These are phyloP conservation scores for Pseudognaphalium luteoalbum DNA, from an alignment of 129 eudicot genomes.

Conservation along the genomic window DNA sequence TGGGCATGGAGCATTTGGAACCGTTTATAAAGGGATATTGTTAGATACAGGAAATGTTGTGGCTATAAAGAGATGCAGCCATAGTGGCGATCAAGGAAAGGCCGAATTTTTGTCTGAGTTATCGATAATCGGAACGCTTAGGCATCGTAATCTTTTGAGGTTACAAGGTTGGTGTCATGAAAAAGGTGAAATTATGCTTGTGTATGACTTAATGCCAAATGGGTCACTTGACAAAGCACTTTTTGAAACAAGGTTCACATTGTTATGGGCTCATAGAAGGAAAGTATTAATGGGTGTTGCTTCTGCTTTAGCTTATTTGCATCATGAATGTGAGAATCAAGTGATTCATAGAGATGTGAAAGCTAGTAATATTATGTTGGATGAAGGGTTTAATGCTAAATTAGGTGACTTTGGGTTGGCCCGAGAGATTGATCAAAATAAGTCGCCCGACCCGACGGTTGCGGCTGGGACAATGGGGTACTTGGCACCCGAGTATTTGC, in stretches of 20 bases:
- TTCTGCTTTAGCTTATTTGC: conserved; percentile 82
- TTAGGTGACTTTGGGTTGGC: conserved; percentile 93
- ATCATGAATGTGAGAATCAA: conserved; percentile 86
- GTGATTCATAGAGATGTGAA: conserved; percentile 89
- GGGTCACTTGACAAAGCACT: conserved; percentile 89
- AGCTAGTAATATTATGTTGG: conserved; percentile 84
- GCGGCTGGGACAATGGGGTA: conserved; percentile 98
- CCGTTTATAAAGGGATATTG: conserved; percentile 76
- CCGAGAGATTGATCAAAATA: conserved; percentile 63
- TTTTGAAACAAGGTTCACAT: conserved; percentile 65
- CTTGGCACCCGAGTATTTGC: conserved; percentile 78
- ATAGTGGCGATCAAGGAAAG: conserved; percentile 68
- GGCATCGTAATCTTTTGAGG: conserved; percentile 81
- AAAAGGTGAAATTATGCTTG: conserved; percentile 76
- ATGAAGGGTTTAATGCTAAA: conserved; percentile 77
- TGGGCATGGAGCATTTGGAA: conserved; percentile 93
- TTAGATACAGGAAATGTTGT: conserved; percentile 60
- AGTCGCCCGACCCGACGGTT: conserved; percentile 83
- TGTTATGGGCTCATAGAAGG: conserved; percentile 62
- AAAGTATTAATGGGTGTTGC: conserved; percentile 79
- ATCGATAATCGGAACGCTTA: conserved; percentile 79
- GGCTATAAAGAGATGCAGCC: conserved; percentile 83
- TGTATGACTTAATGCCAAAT: conserved; percentile 88
- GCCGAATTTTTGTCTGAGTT: conserved; percentile 81
- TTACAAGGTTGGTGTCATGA: conserved; percentile 94